Base-by-base conservation (phyloP, 352 stramenopile species). In the Thalassiosira hispida region DNA sequence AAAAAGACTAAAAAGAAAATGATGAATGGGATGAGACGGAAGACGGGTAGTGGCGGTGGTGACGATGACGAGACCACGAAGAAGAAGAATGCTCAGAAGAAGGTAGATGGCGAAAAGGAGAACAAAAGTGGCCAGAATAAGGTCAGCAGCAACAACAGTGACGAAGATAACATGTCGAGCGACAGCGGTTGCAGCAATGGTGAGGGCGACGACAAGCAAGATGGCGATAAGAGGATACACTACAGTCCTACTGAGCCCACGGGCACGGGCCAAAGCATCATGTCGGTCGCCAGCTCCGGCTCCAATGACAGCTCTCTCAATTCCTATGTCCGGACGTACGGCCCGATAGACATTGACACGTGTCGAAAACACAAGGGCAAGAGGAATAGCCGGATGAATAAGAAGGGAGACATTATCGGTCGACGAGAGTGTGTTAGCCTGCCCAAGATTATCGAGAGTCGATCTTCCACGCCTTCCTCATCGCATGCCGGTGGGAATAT, bases 311-410 rank as follows among this genome's bases (percentile, higher is more conserved):
- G 38, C 27, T 53, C 35, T 33, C n/a, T 66, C n/a, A 31, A 35
- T 20, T 53, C 35, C 20, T 9, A 31, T 35, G 57, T 35, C 29
- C 57, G 57, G 14, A 16, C 16, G 14, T 4, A 38, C 14, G 57
- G 57, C 22, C 57, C 57, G 5, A 66, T 66, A 49, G 57, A 66
- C 27, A 9, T 46, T 6, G 57, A 66, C 42, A 49, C 57, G 16
- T 20, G 35, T 52, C 57, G 57, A 18, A 66, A 52, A 16, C 9
- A 49, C 11, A 49, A 49, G 40, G 11, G 40, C 16, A 49, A 49
- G 40, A 49, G n/a, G 3, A 18, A 49, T 49, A 16, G 40, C 40
- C 9, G 2, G 40, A 49, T 18, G 3, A 12, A 16, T 16, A 18
- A 49, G 3, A 1, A 20, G 40, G 31, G 8, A 9, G 31, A 3